Conservation (phyloP, 2,329 filamentous ascomycete genomes). For the Exophiala sp. region DNA sequence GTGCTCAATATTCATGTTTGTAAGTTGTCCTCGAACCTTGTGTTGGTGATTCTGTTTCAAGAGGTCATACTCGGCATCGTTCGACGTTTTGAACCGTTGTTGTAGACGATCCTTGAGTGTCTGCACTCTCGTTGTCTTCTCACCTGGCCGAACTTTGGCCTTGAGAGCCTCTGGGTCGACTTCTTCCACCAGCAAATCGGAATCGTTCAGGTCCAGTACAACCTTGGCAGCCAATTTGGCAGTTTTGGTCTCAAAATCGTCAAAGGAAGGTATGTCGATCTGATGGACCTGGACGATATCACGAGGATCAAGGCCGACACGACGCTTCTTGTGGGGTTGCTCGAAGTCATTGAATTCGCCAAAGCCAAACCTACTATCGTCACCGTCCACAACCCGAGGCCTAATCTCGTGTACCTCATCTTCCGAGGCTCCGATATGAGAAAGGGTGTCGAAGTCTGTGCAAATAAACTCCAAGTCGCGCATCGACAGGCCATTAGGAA, state of each 20-base stretch:
- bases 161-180: slow-evolving; percentile 63
- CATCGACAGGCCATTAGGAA: slow-evolving; percentile 66
- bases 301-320: slow-evolving; percentile 43
- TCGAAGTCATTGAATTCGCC: slow-evolving; percentile 48
- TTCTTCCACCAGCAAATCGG: slow-evolving; percentile 78
- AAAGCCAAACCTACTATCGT: slow-evolving; percentile 60
- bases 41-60: slow-evolving; percentile 96
- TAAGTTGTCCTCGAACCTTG: slow-evolving; percentile 89
- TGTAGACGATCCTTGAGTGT: slow-evolving; percentile 54
- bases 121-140: slow-evolving; percentile 58
- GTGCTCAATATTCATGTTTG: slow-evolving; percentile 90
- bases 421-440: slow-evolving; percentile 45
- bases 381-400: slow-evolving; percentile 29
- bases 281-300: slow-evolving; percentile 53
- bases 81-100: slow-evolving; percentile 89
- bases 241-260: slow-evolving; percentile 73
- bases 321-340: slow-evolving; percentile 64
- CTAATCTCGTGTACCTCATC: slow-evolving; percentile 32
- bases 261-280: slow-evolving; percentile 68
- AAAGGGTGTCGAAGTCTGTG: slow-evolving; percentile 74
- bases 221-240: slow-evolving; percentile 72
- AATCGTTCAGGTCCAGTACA: slow-evolving; percentile 81
- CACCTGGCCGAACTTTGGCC: slow-evolving; percentile 35
- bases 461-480: slow-evolving; percentile 82
- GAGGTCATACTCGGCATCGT: slow-evolving; percentile 91